Base-by-base conservation (phyloP, 805 yeast species). In the Yamadazyma scolyti region DNA sequence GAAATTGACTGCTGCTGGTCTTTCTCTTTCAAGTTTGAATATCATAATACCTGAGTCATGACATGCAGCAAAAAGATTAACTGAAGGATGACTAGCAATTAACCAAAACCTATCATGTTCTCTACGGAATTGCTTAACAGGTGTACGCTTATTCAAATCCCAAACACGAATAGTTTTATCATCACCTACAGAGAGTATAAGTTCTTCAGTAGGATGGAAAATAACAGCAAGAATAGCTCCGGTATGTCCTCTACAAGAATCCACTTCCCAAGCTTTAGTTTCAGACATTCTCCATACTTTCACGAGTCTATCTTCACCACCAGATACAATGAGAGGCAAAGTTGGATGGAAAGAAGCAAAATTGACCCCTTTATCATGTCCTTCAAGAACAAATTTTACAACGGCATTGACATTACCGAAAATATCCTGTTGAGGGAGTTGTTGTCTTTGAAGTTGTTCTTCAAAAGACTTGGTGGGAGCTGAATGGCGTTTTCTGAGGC, bases 271-370 rank as follows among this genome's bases (percentile, higher is more conserved):
- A 15, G 98, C 98, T 62, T 89, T 87, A 21, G 95, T 79, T 45
- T 93, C 96, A 50, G 88, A 80, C 96, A 88, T 87, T 63, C 97
- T 77, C 98, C 98, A 93, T 43, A 94, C 69, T 60, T 90, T 90
- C 35, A 93, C 86, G 43, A 90, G 80, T 45, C 97, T 77, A 56
- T 93, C 99, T 57, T 93, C 99, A 58, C 94, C 94, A 49, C 90
- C 95, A 11, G 96, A 86, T 12, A 89, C 95, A 54, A 93, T 88
- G 46, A 93, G 71, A 9, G 97, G 97, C 54, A 88, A 71, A 15
- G 90, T 87, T 27, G 98, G 98, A 57, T 93, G 99, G 77, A 94
- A 94, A 9, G 95, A 71, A 13, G 97, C 97, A 95, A 95, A 93
- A 56, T 93, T 90, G 50, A 93, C 98, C 55, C 97, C 97, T 57